Conservation (phyloP, 1,284 basidiomycete genomes). For the Cryptococcus floricola region DNA sequence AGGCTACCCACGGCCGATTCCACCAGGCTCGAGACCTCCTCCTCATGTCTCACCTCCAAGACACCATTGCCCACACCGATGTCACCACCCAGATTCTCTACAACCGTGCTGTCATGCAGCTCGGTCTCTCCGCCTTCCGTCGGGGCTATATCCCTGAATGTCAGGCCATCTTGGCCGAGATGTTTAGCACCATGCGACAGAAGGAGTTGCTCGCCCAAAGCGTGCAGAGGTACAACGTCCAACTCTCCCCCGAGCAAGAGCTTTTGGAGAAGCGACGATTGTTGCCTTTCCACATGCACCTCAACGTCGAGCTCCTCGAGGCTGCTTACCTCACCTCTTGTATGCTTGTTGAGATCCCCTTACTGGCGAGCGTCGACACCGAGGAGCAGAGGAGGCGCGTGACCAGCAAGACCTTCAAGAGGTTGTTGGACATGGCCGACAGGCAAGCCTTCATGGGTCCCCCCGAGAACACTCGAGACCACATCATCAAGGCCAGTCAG, state of each 20-base stretch:
- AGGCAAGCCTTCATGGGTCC: slow-evolving; percentile 97
- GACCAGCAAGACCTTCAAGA: slow-evolving; percentile 92
- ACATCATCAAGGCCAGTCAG: slow-evolving; percentile 99
- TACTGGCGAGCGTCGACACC: slow-evolving; percentile 88
- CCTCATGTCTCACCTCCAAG: slow-evolving; percentile 97
- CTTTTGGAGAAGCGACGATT: slow-evolving; percentile 92
- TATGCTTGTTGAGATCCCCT: slow-evolving; percentile 97
- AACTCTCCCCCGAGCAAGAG: slow-evolving; percentile 88
- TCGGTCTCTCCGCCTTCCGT: slow-evolving; percentile 95
- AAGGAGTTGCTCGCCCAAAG: slow-evolving; percentile 98
- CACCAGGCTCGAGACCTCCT: slow-evolving; percentile 97
- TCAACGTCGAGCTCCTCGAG: slow-evolving; percentile 96
- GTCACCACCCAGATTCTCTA: slow-evolving; percentile 97
- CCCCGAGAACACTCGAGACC: slow-evolving; percentile 96
- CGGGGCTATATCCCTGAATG: slow-evolving; percentile 91
- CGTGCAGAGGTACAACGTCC: slow-evolving; percentile 79
- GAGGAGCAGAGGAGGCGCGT: slow-evolving; percentile 88
- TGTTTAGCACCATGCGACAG: slow-evolving; percentile 91
- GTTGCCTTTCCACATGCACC: slow-evolving; percentile 99
- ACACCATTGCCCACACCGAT: slow-evolving; percentile 91
- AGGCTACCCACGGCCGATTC: slow-evolving; percentile 94
- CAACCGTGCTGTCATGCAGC: slow-evolving; percentile 95
- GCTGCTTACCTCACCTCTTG: slow-evolving; percentile 96
- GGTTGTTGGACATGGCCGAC: slow-evolving; percentile 94
- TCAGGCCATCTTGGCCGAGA: slow-evolving; percentile 88